Percentiles rank a stretch among this genome's conserved stretches.
Conservation (phyloP, 2,329 filamentous ascomycete species). For the Bretziella fagacearum region DNA sequence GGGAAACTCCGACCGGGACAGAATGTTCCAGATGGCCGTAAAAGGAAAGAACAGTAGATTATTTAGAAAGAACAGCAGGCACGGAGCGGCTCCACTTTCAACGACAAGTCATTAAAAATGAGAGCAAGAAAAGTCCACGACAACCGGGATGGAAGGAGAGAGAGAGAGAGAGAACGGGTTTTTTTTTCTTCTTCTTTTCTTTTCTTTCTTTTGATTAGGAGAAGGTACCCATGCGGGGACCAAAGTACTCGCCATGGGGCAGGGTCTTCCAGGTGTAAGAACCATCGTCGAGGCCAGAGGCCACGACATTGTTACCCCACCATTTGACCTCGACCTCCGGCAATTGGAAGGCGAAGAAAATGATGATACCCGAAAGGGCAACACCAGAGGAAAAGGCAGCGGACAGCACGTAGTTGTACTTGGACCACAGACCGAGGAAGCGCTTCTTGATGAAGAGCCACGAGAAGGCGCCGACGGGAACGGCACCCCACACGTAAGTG, state of each 20-base stretch:
- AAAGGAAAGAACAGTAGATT: too few relatives aligned
- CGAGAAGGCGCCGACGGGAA: slow-evolving; percentile 26
- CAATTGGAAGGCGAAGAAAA: slow-evolving; percentile 36
- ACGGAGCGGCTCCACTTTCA: background rate
- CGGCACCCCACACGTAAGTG: slow-evolving; percentile 27
- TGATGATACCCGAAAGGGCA: slow-evolving; percentile 33
- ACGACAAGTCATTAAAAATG: background rate
- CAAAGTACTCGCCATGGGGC: slow-evolving; percentile 21
- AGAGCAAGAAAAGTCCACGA: background rate
- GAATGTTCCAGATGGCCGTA: too few relatives aligned
- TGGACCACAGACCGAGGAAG: slow-evolving; percentile 24
- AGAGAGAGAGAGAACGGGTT: background rate
- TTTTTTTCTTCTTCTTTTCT: too few relatives aligned
- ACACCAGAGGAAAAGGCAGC: slow-evolving; percentile 34
- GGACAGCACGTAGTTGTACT: slow-evolving; percentile 38
- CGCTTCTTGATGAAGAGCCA: slow-evolving; percentile 27
- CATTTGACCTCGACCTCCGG: slow-evolving; percentile 27
- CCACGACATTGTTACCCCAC: slow-evolving; percentile 32
- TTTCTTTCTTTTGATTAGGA: slow-evolving; percentile 8
- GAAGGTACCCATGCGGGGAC: slow-evolving; percentile 17
- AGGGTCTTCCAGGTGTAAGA: slow-evolving; percentile 25
- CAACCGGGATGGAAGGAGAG: background rate
- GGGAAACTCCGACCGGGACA: too few relatives aligned
- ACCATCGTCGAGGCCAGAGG: slow-evolving; percentile 27
- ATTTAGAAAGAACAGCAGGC: too few relatives aligned